Base-by-base conservation (phyloP, 257 asterid species). In the Solanum habrochaites region DNA sequence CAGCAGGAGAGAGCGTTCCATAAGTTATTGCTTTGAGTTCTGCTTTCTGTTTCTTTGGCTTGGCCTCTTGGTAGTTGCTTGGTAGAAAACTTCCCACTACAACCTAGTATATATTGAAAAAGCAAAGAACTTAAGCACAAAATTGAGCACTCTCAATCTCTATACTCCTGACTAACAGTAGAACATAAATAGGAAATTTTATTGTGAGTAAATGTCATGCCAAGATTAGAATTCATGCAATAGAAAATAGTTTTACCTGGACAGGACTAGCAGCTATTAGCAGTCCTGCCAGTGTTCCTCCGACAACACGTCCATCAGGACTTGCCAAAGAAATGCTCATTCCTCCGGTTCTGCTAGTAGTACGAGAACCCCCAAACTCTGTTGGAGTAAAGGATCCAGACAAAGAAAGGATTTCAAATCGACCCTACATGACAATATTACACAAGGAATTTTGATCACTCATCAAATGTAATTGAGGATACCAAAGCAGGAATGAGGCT, bases 281-380 rank as follows among this genome's bases (percentile, higher is more conserved):
- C 56, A 92, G 87, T 43, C 98, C 98, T 39, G 96, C 93, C 70
- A 95, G 91, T 77, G 91, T 90, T 49, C 98, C 98, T 62, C 98
- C 98, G 18, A 95, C 91, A 13, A 95, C 98, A 60, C 98, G 98
- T 40, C 98, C 98, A 87, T 95, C 98, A 5, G 95, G 93, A 85
- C 98, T 94, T 18, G 98, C 95, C 91, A 96, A 82, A 88, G 95
- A 90, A 64, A 95, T 92, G 88, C 96, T 93, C 96, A 96, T 91
- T 58, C 91, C 93, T 85, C 97, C 96, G 4, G 93, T 89, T 89
- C 95, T 90, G 49, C 94, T 93, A 7, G 83, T 93, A 7, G 83
- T 80, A 58, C 87, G 88, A 23, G 93, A 69, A 74, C 93, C 98
- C 40, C 93, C 94, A 83, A 88, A 31, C 85, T 95, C 97, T 12